Percentiles rank a stretch among this genome's conserved stretches.
phyloP scores from a whole-genome alignment of 768 basidiomycete genomes.

The Phanerochaete sordida region DNA sequence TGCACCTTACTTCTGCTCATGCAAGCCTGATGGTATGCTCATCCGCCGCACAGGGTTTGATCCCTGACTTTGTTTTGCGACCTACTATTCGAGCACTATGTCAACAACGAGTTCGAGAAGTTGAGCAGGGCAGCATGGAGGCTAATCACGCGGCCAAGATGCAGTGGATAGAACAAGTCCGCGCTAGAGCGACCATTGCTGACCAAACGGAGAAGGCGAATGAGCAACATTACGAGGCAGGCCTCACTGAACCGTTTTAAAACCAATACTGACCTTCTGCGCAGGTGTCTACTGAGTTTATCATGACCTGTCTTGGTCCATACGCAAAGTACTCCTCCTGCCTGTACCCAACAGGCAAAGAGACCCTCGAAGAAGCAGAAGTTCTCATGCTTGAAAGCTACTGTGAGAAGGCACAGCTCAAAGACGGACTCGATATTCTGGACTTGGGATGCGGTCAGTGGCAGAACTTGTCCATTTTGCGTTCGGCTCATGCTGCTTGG shows the following conservation, averaged over 20 bases:
- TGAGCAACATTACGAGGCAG: slow-evolving; percentile 73
- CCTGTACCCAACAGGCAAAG: slow-evolving; percentile 56
- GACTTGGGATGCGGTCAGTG: slow-evolving; percentile 66
- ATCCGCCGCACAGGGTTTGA: slow-evolving; percentile 40
- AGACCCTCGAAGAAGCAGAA: slow-evolving; percentile 62
- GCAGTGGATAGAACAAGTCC: slow-evolving; percentile 58
- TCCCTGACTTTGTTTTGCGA: slow-evolving; percentile 58
- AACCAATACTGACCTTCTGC: not conserved
- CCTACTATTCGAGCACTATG: slow-evolving; percentile 45
- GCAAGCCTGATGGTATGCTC: not conserved
- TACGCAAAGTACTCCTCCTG: slow-evolving; percentile 67
- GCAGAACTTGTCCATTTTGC: not conserved
- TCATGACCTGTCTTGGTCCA: slow-evolving; percentile 61
- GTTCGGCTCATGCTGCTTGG: not conserved
- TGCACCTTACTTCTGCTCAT: not conserved
- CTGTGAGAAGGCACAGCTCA: slow-evolving; percentile 58
- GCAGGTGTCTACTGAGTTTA: slow-evolving; percentile 59
- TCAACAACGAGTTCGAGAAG: slow-evolving; percentile 53
- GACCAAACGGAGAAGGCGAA: slow-evolving; percentile 66
- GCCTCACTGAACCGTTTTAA: not conserved
- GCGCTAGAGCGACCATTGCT: slow-evolving; percentile 48
- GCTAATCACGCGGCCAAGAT: slow-evolving; percentile 64
- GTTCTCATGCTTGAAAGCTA: slow-evolving; percentile 63
- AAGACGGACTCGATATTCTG: slow-evolving; percentile 57
- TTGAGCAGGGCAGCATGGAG: slow-evolving; percentile 55